Evolutionary conservation across 2,329 filamentous ascomycete species (phyloP).

Genomic region (Ceratocystis papillata): DNA sequence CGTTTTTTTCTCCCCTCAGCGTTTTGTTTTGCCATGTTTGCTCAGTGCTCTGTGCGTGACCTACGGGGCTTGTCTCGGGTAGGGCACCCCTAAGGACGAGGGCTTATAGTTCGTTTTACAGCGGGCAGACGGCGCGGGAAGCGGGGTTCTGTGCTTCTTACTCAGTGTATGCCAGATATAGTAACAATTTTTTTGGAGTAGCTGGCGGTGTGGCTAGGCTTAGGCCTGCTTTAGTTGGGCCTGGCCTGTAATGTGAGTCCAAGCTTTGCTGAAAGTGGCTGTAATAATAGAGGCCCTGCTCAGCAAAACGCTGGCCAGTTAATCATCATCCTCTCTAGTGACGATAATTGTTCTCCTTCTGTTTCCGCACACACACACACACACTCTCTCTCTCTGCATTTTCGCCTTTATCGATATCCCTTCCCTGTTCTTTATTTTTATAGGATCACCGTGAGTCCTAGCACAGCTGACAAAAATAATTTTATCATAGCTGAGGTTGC

Average conservation of each 20-base stretch:
- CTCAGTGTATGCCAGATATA: neutral
- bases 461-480: neutral
- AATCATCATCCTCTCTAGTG: too few relatives aligned
- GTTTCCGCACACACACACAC: too few relatives aligned
- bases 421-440: neutral
- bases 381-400: neutral
- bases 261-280: neutral
- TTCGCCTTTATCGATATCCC: neutral
- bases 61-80: conserved; percentile 1
- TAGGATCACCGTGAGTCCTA: neutral
- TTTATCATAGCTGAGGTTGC: neutral
- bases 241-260: too few relatives aligned
- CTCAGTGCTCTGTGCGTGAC: neutral
- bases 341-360: too few relatives aligned
- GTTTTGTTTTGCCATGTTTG: neutral
- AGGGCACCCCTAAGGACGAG: neutral
- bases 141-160: neutral
- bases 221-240: too few relatives aligned
- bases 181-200: too few relatives aligned
- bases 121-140: neutral
- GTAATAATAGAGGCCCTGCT: neutral
- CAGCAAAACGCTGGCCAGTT: too few relatives aligned
- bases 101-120: conserved; percentile 4
- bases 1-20: neutral
- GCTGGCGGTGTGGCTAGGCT: too few relatives aligned